Percentiles rank a stretch among this genome's conserved stretches.
These are phyloP conservation scores for Salix arbutifolia DNA, from an alignment of 345 rosid genomes.

Conservation along the genomic window DNA sequence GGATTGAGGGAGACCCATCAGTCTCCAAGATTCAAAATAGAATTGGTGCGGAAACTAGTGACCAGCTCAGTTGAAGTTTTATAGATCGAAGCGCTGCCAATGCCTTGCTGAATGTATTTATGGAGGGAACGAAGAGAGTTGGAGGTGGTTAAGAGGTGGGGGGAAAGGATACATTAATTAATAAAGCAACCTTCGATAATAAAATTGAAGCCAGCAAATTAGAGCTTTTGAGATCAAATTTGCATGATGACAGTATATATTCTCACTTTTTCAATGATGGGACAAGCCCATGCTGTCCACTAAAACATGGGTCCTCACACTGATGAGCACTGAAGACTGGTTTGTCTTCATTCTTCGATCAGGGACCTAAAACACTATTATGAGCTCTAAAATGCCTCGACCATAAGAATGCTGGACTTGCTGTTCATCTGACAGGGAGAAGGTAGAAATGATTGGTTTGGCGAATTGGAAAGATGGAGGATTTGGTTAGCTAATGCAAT, in stretches of 20 bases:
- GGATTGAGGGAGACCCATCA: constrained; percentile 63
- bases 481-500: not conserved
- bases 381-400: constrained; percentile 7
- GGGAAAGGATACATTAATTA: constrained; percentile 14
- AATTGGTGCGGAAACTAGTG: not conserved
- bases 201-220: constrained; percentile 18
- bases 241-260: constrained; percentile 22
- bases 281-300: constrained; percentile 47
- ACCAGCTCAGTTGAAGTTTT: not conserved
- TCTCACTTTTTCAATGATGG: constrained; percentile 32
- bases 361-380: constrained; percentile 11
- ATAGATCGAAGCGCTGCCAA: not conserved
- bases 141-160: constrained; percentile 9
- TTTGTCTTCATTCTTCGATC: constrained; percentile 24
- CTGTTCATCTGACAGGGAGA: not conserved
- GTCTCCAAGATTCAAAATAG: not conserved
- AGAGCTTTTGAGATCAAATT: constrained; percentile 30
- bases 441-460: constrained; percentile 14
- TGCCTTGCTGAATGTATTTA: constrained; percentile 7
- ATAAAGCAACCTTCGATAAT: constrained; percentile 4
- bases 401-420: not conserved
- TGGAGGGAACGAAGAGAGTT: constrained; percentile 1
- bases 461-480: not conserved
- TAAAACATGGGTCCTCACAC: constrained; percentile 38
- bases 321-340: constrained; percentile 26